Base-by-base conservation (phyloP, 106 monocot species). In the Acorus gramineus region DNA sequence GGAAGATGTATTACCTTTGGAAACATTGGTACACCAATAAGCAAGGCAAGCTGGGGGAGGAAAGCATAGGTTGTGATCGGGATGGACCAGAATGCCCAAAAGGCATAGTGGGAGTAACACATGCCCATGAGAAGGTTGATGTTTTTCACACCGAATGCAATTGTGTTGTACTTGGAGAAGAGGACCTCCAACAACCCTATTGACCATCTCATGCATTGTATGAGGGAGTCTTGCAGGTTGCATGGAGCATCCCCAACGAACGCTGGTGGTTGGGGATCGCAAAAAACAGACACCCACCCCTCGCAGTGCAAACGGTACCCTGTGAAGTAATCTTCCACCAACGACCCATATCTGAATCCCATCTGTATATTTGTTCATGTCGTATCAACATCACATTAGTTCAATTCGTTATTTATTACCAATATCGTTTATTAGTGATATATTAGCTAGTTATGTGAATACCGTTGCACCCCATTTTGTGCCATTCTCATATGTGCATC, bases 261-360 rank as follows among this genome's bases (percentile, higher is more conserved):
- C 3, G 83, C 85, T 4, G 89, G 81, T 66, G 67, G 78, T 6
- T 73, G 53, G 0, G 85, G 89, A 56, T 80, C 63, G 50, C 71
- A 93, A 42, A 85, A 83, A 13, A 77, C 66, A 1, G 93, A 89
- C 56, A 3, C 52, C 93, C 93, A 93, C 0, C 93, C 93, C 42
- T 83, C 76, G 44, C 89, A 89, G 6, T 83, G 85, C 57, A 93
- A 44, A 43, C 53, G 74, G 55, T 76, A 89, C 6, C 93, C 85
- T 0, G 88, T 85, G 65, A 65, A 56, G 70, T 57, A 85, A 63
- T 93, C 88, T 59, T 93, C 92, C 0, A 75, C 73, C 0, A 93
- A 62, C 0, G 92, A 84, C 12, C 80, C 92, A 62, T 93, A 93
- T 42, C 82, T 28, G 42, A 87, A 76, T 3, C 92, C 92, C 14